Conservation (phyloP, 257 asterid genomes). For the Oldenlandia corymbosa region DNA sequence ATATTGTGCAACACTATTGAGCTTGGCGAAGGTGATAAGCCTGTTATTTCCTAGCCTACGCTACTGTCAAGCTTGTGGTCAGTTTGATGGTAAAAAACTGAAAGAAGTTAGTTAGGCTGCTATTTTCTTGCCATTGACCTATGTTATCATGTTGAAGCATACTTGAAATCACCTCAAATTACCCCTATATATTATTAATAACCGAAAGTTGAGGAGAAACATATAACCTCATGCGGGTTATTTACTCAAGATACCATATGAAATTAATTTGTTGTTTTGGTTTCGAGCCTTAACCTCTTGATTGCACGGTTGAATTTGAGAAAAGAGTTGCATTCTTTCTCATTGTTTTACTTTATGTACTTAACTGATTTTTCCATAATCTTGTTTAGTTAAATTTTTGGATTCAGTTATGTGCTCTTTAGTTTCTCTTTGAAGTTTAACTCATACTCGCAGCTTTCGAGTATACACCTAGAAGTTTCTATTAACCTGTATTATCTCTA, state of each 20-base stretch:
- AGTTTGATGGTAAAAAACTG: background rate
- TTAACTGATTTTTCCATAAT: background rate
- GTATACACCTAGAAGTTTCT: background rate
- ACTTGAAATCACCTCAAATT: background rate
- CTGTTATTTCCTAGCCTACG: background rate
- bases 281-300: background rate
- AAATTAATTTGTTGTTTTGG: background rate
- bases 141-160: background rate
- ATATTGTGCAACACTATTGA: no score
- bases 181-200: background rate
- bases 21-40: no score
- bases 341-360: background rate
- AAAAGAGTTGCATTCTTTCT: background rate
- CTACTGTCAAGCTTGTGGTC: background rate
- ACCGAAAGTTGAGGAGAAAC: no score
- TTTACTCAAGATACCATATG: no score
- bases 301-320: background rate
- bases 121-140: background rate
- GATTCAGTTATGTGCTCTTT: constrained; percentile 4
- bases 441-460: background rate
- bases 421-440: background rate
- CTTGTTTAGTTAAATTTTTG: background rate
- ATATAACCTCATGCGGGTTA: no score
- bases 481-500: no score
- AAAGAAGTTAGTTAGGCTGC: background rate